A percentile compares a stretch with the other conserved stretches of the same genome.
Evolutionary conservation across 306 rosid genomes (phyloP).

Genomic region (Clitoria ternatea): DNA sequence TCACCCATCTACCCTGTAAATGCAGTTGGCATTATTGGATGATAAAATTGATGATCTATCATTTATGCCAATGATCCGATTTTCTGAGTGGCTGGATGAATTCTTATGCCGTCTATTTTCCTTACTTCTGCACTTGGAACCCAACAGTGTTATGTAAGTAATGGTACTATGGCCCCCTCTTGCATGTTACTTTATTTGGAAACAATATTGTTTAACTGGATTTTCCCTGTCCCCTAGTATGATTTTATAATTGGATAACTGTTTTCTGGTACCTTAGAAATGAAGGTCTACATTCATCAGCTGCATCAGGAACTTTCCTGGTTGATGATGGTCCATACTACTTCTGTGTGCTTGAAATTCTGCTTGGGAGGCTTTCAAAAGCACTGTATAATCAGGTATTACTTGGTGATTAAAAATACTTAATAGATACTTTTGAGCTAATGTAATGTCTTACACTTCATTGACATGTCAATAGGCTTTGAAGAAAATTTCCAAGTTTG

Average conservation of each 20-base stretch:
- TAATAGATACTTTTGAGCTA: conserved; percentile 7
- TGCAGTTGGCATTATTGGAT: conserved; percentile 84
- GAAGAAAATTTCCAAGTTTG: conserved; percentile 92
- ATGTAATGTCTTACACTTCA: conserved; percentile 19
- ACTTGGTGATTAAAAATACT: conserved; percentile 18
- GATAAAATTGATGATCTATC: conserved; percentile 69
- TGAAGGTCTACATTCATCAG: conserved; percentile 85
- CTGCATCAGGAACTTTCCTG: conserved; percentile 91
- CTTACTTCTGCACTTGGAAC: conserved; percentile 88
- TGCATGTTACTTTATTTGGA: conserved; percentile 19
- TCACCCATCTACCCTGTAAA: conserved; percentile 28
- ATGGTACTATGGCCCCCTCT: conserved; percentile 16
- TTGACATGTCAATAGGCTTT: conserved; percentile 60
- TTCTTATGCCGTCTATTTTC: conserved; percentile 96
- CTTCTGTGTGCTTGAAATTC: conserved; percentile 89
- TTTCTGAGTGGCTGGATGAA: conserved; percentile 99
- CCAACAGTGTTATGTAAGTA: conserved; percentile 88
- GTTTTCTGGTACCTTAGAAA: conserved; percentile 59
- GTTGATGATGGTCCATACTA: conserved; percentile 97
- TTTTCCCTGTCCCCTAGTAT: conserved; percentile 12
- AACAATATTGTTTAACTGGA: conserved; percentile 2
- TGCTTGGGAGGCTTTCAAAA: conserved; percentile 88
- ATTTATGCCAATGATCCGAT: conserved; percentile 75
- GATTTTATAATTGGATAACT: conserved; percentile 20
- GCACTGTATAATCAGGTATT: conserved; percentile 77